Conservation (phyloP, 129 eudicot genomes). For the Chrysanthemum lavandulifolium region DNA sequence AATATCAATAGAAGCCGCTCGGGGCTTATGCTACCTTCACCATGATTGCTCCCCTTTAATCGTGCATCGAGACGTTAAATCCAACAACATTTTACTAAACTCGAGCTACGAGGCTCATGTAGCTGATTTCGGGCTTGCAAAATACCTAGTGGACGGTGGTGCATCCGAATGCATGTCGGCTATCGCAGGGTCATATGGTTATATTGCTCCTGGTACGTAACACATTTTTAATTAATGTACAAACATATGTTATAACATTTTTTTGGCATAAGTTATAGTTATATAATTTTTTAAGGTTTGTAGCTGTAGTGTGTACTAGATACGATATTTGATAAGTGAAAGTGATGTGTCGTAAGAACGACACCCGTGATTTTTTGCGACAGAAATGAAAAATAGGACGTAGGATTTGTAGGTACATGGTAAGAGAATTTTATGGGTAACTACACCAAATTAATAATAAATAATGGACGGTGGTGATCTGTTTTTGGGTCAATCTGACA, state of each 20-base stretch:
- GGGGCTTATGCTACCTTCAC: slow-evolving; percentile 87
- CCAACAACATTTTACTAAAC: slow-evolving; percentile 72
- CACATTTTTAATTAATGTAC: neutral
- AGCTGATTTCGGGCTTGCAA: slow-evolving; percentile 94
- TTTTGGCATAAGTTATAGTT: too few species aligned
- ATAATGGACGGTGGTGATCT: slow-evolving; percentile 28
- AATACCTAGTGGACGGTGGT: slow-evolving; percentile 76
- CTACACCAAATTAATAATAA: slow-evolving; percentile 23
- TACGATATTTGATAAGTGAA: slow-evolving; percentile 4
- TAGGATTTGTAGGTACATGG: slow-evolving; percentile 27
- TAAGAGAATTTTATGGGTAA: slow-evolving; percentile 40
- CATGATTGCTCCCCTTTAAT: slow-evolving; percentile 94
- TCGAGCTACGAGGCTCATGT: slow-evolving; percentile 87
- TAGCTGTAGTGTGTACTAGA: slow-evolving; percentile 17
- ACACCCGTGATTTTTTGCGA: slow-evolving; percentile 43
- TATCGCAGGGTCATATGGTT: slow-evolving; percentile 93
- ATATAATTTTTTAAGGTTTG: neutral
- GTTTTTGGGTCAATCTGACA: slow-evolving; percentile 34
- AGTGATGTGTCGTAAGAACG: slow-evolving; percentile 32
- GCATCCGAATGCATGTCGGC: slow-evolving; percentile 93
- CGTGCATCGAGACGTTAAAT: slow-evolving; percentile 88
- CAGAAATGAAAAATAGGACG: slow-evolving; percentile 22
- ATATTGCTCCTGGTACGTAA: slow-evolving; percentile 93
- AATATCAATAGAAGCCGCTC: slow-evolving; percentile 72
- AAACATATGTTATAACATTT: too few species aligned